These are phyloP conservation scores for Tetratostichococcus sp. DNA, from an alignment of 139 green algal species.

Conservation along the genomic window DNA sequence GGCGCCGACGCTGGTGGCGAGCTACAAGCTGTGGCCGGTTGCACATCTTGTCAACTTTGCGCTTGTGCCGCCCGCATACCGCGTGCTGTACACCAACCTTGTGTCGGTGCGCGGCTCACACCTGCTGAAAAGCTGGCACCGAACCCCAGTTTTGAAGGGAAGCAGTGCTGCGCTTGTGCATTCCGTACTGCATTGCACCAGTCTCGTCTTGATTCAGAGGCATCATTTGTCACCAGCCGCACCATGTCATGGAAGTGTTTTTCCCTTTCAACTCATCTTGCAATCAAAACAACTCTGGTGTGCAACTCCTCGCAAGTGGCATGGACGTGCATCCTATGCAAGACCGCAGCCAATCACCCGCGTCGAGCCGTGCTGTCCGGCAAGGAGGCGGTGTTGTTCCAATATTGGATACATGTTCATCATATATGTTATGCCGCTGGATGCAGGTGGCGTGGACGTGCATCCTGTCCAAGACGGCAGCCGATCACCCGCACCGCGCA, in stretches of 20 bases:
- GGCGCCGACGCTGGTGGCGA: conserved; percentile 32
- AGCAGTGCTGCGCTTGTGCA: too few species aligned
- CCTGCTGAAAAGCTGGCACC: too few species aligned
- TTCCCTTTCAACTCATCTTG: too few species aligned
- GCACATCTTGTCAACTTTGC: conserved; percentile 50
- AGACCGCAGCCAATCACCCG: not conserved
- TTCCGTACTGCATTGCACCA: too few species aligned
- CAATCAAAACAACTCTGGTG: too few species aligned
- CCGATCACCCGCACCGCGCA: not conserved
- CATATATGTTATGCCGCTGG: not conserved
- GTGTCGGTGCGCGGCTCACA: conserved; percentile 27
- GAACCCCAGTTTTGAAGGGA: too few species aligned
- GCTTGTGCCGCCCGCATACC: conserved; percentile 28
- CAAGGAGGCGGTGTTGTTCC: not conserved
- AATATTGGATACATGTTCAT: too few species aligned
- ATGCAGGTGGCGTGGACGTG: conserved; percentile 5
- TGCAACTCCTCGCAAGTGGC: not conserved
- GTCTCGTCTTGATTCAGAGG: too few species aligned
- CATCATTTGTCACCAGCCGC: too few species aligned
- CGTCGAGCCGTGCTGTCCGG: not conserved
- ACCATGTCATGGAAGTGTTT: not conserved
- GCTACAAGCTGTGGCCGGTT: conserved; percentile 41
- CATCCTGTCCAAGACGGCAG: not conserved
- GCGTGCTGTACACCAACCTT: conserved; percentile 49
- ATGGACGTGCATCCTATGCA: conserved; percentile 6